Evolutionary conservation across 2,329 filamentous ascomycete genomes (phyloP), one percentile per base, ranked within the genome.

Genomic region (Ophiostoma populinum): DNA sequence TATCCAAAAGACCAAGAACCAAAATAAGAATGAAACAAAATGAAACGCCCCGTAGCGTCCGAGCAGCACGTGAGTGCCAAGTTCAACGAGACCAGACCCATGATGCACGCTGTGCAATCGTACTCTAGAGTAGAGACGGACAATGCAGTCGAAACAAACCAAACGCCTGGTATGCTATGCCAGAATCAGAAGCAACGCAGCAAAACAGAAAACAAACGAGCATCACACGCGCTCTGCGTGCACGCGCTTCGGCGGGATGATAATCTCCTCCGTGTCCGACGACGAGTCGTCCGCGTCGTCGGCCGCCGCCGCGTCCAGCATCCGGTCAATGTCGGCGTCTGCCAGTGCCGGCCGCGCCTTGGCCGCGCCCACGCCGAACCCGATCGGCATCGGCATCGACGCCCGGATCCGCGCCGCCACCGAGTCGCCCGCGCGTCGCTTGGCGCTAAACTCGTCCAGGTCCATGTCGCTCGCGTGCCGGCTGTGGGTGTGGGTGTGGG

Each of bases 221-320:
- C 7, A 9, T 15, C 16, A 42, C 2, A 40, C 33, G 2, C 35
- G 37, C 16, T 40, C 21, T 5, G 32, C 32, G 6, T 28, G 36
- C 7, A 32, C 16, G 19, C 41, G 43, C 10, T 43, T 35, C 1
- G 49, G 35, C 0, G 64, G 65, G 6, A 70, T 52, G 34, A 61
- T 52, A 37, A 73, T 73, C 46, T 72, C 67, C 20, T 72, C 68
- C 12, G 69, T 70, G 29, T 70, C 68, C 13, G 65, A 69, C 13
- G 65, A 69, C 37, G 65, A 60, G 29, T 63, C 63, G n/a, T 54
- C 56, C 17, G 61, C 56, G 15, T 61, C 62, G 3, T 59, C 63
- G 0, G 38, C 41, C 3, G 57, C 62, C 3, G 58, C 65, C 24
- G 58, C 57, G 38, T 72, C 67, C 26, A 73, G 52, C 63, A 73